phyloP scores from a whole-genome alignment of 106 monocot genomes.

The Allium fistulosum region DNA sequence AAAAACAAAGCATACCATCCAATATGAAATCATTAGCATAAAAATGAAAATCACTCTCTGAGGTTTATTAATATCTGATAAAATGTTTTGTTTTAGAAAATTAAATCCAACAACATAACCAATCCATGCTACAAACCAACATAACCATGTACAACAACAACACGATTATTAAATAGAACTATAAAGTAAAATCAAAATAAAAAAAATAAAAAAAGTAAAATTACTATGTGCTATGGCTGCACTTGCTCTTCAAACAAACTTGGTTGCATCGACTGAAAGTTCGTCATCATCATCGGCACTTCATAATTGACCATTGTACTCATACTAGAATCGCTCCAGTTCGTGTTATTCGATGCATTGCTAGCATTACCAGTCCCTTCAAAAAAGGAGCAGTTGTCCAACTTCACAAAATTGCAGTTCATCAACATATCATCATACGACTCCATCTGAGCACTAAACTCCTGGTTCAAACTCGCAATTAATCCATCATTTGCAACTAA shows the following conservation, averaged over 20 bases:
- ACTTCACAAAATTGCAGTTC: constrained; percentile 14
- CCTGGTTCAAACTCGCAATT: not conserved
- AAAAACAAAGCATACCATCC: too few species aligned
- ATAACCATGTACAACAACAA: constrained; percentile 3
- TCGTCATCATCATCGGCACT: not conserved
- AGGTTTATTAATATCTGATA: too few species aligned
- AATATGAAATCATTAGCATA: too few species aligned
- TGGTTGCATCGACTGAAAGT: not conserved
- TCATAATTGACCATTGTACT: constrained; percentile 8
- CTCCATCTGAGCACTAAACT: too few species aligned
- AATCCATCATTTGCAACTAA: not conserved
- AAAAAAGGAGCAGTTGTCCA: constrained; percentile 25
- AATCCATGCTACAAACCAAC: not conserved
- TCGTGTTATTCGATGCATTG: not conserved
- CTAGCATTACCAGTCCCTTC: constrained; percentile 9
- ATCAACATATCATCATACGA: constrained; percentile 22
- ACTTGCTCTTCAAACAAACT: constrained; percentile 9
- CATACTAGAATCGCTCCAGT: constrained; percentile 14
- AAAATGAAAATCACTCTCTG: too few species aligned
- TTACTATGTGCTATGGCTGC: constrained; percentile 1
- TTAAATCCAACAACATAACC: constrained; percentile 4
- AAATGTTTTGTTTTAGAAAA: not conserved
- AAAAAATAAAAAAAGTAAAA: not conserved
- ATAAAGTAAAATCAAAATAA: not conserved
- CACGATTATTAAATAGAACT: too few species aligned